Evolutionary conservation across 164 flowering plant genomes (phyloP), one percentile per base, ranked within the genome.

Genomic region (Euptelea pleiosperma): DNA sequence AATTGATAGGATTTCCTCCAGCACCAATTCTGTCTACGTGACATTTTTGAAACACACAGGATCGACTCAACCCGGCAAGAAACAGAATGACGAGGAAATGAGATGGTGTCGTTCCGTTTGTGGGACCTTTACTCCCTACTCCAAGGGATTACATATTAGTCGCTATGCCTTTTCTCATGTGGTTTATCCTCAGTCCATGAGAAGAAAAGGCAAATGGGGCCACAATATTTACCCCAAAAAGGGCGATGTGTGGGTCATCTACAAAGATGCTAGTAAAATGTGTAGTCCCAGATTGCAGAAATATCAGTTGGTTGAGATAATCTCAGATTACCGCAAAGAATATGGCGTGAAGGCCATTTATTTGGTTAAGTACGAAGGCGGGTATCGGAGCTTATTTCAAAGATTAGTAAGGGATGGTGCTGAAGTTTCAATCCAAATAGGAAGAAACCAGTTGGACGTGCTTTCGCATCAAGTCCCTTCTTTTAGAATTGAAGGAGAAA

Each of bases 231-330:
- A 40, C 8, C 48, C 48, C 3, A 28, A 35, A 14, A 25, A 25
- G 35, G 37, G 59, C 41, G 59, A 55, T 8, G 59, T 55, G 33
- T 55, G 59, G 59, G 59, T 28, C 8, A 16, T 55, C 24, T 25
- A 8, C 19, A 41, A 41, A 43, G 30, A 41, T 26, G 47, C 35
- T n/a, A 39, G 41, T 8, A 16, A 0, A 22, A 52, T 34, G 4
- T 5, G n/a, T 21, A 52, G 28, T 35, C 42, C 56, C 7, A 52
- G 56, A 22, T 8, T 55, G 36, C 35, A 40, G 36, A 55, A 15
- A 7, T 41, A 40, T 55, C 59, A 55, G 25, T 14, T 42, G 6
- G 48, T 56, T 41, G 36, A 56, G 48, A 29, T 56, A n/a, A 24
- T 56, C 19, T 8, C 42, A 3, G 42, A 53, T 2, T 35, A 14